These are phyloP conservation scores for Neofusicoccum parvum DNA, from an alignment of 2,329 filamentous ascomycete genomes.

Conservation along the genomic window DNA sequence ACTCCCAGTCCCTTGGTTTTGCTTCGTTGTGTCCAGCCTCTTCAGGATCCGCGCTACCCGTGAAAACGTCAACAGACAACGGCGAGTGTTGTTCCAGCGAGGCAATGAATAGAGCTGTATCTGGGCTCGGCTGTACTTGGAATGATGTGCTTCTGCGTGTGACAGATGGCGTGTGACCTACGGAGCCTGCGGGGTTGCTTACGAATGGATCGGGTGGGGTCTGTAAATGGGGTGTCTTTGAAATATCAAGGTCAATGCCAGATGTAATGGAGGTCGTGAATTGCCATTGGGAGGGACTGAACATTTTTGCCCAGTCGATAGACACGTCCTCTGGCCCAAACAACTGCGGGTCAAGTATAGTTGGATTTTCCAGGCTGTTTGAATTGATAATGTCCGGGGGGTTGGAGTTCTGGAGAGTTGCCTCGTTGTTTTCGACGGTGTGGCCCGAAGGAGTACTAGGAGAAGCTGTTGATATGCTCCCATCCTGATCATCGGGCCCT, in stretches of 20 bases:
- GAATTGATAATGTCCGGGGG: not conserved
- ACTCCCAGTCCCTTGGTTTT: not conserved
- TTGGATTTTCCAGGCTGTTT: not conserved
- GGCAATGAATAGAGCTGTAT: not conserved
- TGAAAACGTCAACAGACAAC: not conserved
- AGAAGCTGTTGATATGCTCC: not conserved
- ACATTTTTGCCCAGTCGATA: not conserved
- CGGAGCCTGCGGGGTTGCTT: not conserved
- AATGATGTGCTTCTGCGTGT: not conserved
- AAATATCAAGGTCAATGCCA: not conserved
- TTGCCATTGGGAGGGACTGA: not conserved
- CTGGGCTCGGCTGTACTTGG: not conserved
- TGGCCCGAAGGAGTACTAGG: not conserved
- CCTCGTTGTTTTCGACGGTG: not conserved
- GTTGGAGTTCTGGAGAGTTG: not conserved
- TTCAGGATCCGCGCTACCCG: not conserved
- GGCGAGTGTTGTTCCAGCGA: not conserved
- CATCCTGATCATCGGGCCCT: not conserved
- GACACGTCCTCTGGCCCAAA: not conserved
- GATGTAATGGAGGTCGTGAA: not conserved
- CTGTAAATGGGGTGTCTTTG: not conserved
- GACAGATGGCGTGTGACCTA: not conserved
- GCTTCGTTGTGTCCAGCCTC: not conserved
- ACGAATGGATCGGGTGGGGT: not conserved
- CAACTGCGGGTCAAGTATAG: not conserved